A percentile compares a stretch with the other conserved stretches of the same genome.
Conservation (phyloP, 2,329 filamentous ascomycete species). For the Paecilomyces formosus region DNA sequence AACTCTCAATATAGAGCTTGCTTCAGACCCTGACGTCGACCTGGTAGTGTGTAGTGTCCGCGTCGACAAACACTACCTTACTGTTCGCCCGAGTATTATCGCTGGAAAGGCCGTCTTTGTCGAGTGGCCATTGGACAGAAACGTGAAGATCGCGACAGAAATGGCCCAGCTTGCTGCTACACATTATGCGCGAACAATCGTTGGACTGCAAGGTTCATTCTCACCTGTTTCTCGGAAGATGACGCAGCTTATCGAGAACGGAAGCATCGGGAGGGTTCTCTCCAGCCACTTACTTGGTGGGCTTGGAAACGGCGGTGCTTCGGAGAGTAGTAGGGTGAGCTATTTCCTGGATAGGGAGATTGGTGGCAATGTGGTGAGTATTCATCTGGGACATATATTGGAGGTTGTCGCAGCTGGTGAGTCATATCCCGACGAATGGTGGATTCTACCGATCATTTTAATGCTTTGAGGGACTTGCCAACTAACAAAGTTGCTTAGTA, state of each 20-base stretch:
- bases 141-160: slow-evolving; percentile 33
- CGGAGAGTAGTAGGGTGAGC: slow-evolving; percentile 5
- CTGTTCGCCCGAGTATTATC: slow-evolving; percentile 39
- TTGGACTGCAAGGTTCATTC: slow-evolving; percentile 47
- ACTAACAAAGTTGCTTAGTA: not conserved
- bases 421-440: not conserved
- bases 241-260: slow-evolving; percentile 37
- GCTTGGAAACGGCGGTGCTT: slow-evolving; percentile 13
- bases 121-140: slow-evolving; percentile 52
- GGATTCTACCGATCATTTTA: not conserved
- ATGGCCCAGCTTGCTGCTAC: slow-evolving; percentile 30
- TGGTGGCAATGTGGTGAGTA: not conserved
- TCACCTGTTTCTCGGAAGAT: slow-evolving; percentile 40
- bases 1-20: slow-evolving; percentile 25
- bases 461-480: not conserved
- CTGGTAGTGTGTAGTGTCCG: slow-evolving; percentile 46
- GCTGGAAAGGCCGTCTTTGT: slow-evolving; percentile 49
- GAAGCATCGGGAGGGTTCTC: slow-evolving; percentile 46
- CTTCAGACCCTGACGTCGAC: slow-evolving; percentile 44
- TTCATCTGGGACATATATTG: not conserved
- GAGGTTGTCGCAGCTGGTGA: not conserved
- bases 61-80: slow-evolving; percentile 46
- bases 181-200: slow-evolving; percentile 33
- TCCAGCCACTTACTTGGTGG: slow-evolving; percentile 40
- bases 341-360: slow-evolving; percentile 7